Conservation (phyloP, 805 yeast genomes). For the Kuraishia ogatae region DNA sequence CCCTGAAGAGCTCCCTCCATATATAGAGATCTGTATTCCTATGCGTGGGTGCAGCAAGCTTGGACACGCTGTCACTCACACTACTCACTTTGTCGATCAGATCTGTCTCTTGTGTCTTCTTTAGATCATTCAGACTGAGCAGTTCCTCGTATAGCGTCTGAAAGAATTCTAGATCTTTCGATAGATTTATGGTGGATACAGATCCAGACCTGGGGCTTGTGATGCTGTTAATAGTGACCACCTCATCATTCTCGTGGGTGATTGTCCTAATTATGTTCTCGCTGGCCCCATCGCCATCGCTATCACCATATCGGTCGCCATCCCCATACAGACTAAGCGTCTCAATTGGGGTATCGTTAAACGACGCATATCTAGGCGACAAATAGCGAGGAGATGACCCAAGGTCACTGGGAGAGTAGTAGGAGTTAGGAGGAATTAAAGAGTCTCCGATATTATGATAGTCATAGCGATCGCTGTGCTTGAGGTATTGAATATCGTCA, state of each 20-base stretch:
- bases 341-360: background rate
- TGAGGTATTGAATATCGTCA: too few species aligned
- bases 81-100: slow-evolving; percentile 32
- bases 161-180: slow-evolving; percentile 32
- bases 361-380: background rate
- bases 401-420: background rate
- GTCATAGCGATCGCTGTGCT: too few species aligned
- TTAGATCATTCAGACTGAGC: slow-evolving; percentile 35
- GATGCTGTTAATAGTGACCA: slow-evolving; percentile 8
- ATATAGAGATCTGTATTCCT: slow-evolving; percentile 47
- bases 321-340: background rate
- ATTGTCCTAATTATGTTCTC: slow-evolving; percentile 6
- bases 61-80: slow-evolving; percentile 30
- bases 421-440: background rate
- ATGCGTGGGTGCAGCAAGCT: slow-evolving; percentile 29
- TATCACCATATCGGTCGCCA: background rate
- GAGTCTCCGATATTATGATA: background rate
- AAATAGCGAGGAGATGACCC: background rate
- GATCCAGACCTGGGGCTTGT: background rate
- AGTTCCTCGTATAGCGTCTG: slow-evolving; percentile 48
- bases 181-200: background rate
- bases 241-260: slow-evolving; percentile 15
- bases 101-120: slow-evolving; percentile 31
- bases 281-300: too few species aligned
- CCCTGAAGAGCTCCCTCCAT: slow-evolving; percentile 63